A percentile compares a stretch with the other conserved stretches of the same genome.
phyloP scores from a whole-genome alignment of 2,329 filamentous ascomycete genomes.

The Colletotrichum lini region DNA sequence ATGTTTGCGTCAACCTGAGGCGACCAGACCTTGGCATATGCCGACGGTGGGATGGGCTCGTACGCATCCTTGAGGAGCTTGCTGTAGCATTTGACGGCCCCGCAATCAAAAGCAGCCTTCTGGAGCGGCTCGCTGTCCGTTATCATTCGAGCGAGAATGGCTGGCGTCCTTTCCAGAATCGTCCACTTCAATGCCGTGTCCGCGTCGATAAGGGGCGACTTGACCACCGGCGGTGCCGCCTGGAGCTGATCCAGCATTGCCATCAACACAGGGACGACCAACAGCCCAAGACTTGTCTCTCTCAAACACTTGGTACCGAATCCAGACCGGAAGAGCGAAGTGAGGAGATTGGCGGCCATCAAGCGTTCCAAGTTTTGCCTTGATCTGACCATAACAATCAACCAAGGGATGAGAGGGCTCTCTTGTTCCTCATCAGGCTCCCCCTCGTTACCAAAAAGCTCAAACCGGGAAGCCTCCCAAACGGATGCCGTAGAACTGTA shows the following conservation, averaged over 20 bases:
- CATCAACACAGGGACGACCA: constrained; percentile 80
- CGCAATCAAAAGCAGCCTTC: constrained; percentile 81
- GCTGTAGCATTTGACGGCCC: constrained; percentile 62
- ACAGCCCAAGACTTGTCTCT: constrained; percentile 74
- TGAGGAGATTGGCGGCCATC: constrained; percentile 78
- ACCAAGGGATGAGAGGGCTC: constrained; percentile 80
- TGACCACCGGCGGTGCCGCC: constrained; percentile 27
- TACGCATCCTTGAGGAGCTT: constrained; percentile 68
- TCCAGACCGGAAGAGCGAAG: constrained; percentile 77
- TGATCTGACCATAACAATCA: constrained; percentile 75
- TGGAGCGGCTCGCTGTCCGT: constrained; percentile 85
- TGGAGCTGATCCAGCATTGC: constrained; percentile 59
- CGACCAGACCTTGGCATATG: constrained; percentile 56
- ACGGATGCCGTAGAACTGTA: constrained; percentile 47
- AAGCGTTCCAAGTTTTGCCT: constrained; percentile 72
- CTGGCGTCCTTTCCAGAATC: constrained; percentile 79
- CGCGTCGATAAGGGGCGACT: constrained; percentile 51
- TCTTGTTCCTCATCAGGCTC: constrained; percentile 73
- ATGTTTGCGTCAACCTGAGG: constrained; percentile 54
- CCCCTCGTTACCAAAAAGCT: constrained; percentile 45
- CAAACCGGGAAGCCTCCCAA: constrained; percentile 52
- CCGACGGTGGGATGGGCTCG: constrained; percentile 55
- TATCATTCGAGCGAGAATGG: constrained; percentile 83
- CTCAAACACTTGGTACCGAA: constrained; percentile 73
- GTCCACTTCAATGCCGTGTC: constrained; percentile 60